phyloP scores from a whole-genome alignment of 2,329 filamentous ascomycete genomes.

The Incumbomyces delicatus region DNA sequence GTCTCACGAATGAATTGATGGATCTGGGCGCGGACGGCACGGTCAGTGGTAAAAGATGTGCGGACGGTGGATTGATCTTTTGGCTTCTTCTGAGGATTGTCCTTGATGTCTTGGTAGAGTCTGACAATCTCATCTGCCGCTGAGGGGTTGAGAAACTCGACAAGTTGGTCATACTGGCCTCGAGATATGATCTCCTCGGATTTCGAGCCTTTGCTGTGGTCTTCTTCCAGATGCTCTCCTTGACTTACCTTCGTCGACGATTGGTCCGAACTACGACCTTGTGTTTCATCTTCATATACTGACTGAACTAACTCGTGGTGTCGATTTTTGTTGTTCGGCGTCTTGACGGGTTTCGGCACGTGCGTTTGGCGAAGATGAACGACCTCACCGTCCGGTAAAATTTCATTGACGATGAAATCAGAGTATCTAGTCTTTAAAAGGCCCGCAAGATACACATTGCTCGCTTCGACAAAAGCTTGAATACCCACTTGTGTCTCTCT shows the following conservation, averaged over 20 bases:
- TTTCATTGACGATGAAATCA: constrained; percentile 89
- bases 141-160: constrained; percentile 15
- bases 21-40: constrained; percentile 51
- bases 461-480: constrained; percentile 49
- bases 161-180: constrained; percentile 38
- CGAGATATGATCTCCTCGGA: constrained; percentile 20
- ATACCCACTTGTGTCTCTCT: constrained; percentile 49
- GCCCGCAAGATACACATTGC: constrained; percentile 52
- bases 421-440: constrained; percentile 70
- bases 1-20: constrained; percentile 64
- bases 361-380: constrained; percentile 51
- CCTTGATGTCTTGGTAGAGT: constrained; percentile 46
- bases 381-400: constrained; percentile 63
- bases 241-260: not conserved
- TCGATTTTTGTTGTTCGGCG: not conserved
- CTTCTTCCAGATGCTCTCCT: not conserved
- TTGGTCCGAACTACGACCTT: not conserved
- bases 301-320: not conserved
- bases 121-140: constrained; percentile 38
- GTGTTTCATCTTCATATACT: not conserved
- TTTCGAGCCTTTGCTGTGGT: not conserved
- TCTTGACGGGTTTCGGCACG: constrained; percentile 24
- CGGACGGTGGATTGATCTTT: constrained; percentile 45
- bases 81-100: constrained; percentile 46
- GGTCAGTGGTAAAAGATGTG: constrained; percentile 45